Percentiles rank a stretch among this genome's conserved stretches.
phyloP scores from a whole-genome alignment of 305 asterid genomes.

The Andrographis paniculata region DNA sequence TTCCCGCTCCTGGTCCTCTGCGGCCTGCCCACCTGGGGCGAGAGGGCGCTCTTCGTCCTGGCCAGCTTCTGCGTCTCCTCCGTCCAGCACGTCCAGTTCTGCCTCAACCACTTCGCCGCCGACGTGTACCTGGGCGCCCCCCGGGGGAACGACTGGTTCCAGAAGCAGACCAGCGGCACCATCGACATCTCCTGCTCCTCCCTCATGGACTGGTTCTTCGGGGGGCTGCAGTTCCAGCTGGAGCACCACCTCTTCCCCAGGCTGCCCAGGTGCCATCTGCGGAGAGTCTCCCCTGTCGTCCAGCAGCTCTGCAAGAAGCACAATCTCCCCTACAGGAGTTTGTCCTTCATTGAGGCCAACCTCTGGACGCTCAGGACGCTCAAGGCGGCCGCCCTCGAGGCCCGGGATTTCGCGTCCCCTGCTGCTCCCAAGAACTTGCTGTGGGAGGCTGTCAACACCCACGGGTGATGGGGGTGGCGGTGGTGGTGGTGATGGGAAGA shows the following conservation, averaged over 20 bases:
- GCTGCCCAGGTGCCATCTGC: constrained; percentile 60
- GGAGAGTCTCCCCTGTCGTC: constrained; percentile 56
- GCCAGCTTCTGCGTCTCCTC: constrained; percentile 44
- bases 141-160: constrained; percentile 66
- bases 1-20: constrained; percentile 57
- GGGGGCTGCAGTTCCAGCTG: constrained; percentile 68
- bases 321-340: constrained; percentile 40
- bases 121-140: constrained; percentile 60
- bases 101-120: constrained; percentile 62
- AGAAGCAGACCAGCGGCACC: constrained; percentile 67
- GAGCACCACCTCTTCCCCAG: constrained; percentile 69
- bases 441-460: constrained; percentile 66
- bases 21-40: constrained; percentile 58
- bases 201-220: constrained; percentile 78
- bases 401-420: constrained; percentile 35
- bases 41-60: constrained; percentile 45
- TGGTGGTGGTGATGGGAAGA: too few species aligned
- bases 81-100: constrained; percentile 62
- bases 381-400: constrained; percentile 44
- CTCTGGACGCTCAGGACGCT: constrained; percentile 35
- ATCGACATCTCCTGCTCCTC: constrained; percentile 50
- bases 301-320: constrained; percentile 64
- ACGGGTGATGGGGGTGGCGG: constrained; percentile 40
- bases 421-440: constrained; percentile 42
- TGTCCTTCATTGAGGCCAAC: constrained; percentile 52